phyloP scores from a whole-genome alignment of 495 filamentous ascomycete genomes.

The Trypethelium eluteriae region DNA sequence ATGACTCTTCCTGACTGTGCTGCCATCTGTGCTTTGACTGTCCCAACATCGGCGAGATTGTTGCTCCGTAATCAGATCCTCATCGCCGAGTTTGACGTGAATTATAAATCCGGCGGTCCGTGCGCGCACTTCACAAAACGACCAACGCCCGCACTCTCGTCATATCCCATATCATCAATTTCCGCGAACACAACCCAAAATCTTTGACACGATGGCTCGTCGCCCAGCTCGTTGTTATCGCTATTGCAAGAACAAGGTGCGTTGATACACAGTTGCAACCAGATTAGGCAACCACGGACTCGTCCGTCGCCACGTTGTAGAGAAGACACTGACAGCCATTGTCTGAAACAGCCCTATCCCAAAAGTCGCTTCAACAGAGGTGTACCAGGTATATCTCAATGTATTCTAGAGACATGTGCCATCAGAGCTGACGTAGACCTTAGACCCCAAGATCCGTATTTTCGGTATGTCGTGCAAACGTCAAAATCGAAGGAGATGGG shows the following conservation, averaged over 20 bases:
- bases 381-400: slow-evolving; percentile 54
- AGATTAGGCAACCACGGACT: too few relatives aligned
- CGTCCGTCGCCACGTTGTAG: slow-evolving; percentile 25
- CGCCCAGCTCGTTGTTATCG: slow-evolving; percentile 98
- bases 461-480: slow-evolving; percentile 41
- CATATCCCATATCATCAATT: slow-evolving; percentile 14
- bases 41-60: too few relatives aligned
- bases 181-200: slow-evolving; percentile 16
- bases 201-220: slow-evolving; percentile 74
- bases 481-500: background rate
- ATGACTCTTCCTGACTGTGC: too few relatives aligned
- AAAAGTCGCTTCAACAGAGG: slow-evolving; percentile 99
- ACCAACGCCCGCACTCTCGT: slow-evolving; percentile 10
- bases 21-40: too few relatives aligned
- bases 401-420: too few relatives aligned
- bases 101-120: background rate
- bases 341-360: slow-evolving; percentile 71
- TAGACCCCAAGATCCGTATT: slow-evolving; percentile 95
- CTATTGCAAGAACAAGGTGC: slow-evolving; percentile 99
- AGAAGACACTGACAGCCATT: slow-evolving; percentile 24
- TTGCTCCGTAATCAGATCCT: background rate
- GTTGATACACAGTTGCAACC: slow-evolving; percentile 29
- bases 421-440: too few relatives aligned
- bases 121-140: background rate
- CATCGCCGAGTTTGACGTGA: background rate